A percentile compares a stretch with the other conserved stretches of the same genome.
phyloP scores from a whole-genome alignment of 164 flowering plant genomes.

The Annona squamosa region DNA sequence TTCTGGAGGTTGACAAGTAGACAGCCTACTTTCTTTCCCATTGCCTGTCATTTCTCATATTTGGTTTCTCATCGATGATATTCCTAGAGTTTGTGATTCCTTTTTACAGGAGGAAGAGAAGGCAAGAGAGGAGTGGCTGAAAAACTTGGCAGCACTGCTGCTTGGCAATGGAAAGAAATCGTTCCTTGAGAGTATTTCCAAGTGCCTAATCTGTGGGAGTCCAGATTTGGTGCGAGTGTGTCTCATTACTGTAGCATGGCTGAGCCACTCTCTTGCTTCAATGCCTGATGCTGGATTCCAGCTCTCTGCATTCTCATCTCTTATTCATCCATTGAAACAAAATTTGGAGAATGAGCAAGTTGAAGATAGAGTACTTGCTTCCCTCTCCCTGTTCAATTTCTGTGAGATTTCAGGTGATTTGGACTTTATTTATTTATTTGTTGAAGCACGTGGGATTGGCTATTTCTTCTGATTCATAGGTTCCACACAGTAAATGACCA shows the following conservation, averaged over 20 bases:
- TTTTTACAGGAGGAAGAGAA: conserved; percentile 45
- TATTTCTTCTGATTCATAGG: neutral
- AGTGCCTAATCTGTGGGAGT: conserved; percentile 38
- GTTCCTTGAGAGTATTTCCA: conserved; percentile 41
- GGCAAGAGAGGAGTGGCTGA: conserved; percentile 43
- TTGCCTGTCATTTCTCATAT: too few species aligned
- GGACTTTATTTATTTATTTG: too few species aligned
- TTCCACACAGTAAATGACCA: too few species aligned
- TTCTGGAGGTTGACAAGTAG: too few species aligned
- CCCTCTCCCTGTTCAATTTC: conserved; percentile 50
- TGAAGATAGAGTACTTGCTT: conserved; percentile 53
- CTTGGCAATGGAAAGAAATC: conserved; percentile 40
- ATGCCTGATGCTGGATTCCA: conserved; percentile 37
- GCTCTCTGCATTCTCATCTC: conserved; percentile 44
- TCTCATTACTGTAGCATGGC: conserved; percentile 52
- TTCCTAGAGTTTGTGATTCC: neutral
- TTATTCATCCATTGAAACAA: conserved; percentile 39
- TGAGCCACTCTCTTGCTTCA: conserved; percentile 46
- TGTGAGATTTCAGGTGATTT: conserved; percentile 51
- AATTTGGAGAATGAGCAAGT: conserved; percentile 31
- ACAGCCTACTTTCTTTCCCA: too few species aligned
- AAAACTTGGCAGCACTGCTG: conserved; percentile 35
- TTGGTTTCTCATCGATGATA: neutral
- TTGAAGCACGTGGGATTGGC: neutral
- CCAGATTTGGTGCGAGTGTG: conserved; percentile 36